These are phyloP conservation scores for Myxozyma neglecta DNA, from an alignment of 805 yeast species.

Conservation along the genomic window DNA sequence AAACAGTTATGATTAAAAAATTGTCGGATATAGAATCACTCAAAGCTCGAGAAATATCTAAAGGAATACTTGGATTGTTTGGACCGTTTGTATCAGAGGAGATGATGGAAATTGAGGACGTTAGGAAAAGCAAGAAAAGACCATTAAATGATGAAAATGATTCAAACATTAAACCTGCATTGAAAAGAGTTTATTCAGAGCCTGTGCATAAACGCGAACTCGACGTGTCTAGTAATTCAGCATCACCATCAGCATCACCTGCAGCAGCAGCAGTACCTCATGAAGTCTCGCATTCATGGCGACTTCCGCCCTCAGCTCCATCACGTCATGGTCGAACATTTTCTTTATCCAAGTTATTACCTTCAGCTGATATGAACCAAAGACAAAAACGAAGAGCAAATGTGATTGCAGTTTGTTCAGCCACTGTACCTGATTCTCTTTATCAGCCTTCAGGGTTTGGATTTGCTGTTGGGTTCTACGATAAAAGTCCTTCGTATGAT, in stretches of 20 bases:
- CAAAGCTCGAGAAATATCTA: background rate
- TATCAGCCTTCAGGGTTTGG: background rate
- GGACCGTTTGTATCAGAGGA: too few relatives aligned
- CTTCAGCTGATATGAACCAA: background rate
- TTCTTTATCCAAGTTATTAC: background rate
- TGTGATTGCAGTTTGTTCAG: background rate
- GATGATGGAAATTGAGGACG: too few relatives aligned
- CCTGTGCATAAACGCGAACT: background rate
- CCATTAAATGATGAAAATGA: too few relatives aligned
- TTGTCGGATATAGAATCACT: background rate
- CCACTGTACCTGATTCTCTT: background rate
- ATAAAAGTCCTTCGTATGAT: background rate
- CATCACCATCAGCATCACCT: background rate
- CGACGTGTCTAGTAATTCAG: background rate
- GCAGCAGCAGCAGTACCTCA: background rate
- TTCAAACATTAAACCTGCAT: too few relatives aligned
- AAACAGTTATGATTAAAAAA: background rate
- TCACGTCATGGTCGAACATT: background rate
- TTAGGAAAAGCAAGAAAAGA: too few relatives aligned
- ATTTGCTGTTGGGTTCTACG: background rate
- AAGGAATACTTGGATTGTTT: background rate
- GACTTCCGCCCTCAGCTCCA: background rate
- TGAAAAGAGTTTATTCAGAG: background rate
- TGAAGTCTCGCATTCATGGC: background rate
- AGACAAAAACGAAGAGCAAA: background rate